Evolutionary conservation across 2,329 filamentous ascomycete species (phyloP), one percentile per base, ranked within the genome.

Genomic region (Fusarium brachygibbosum): DNA sequence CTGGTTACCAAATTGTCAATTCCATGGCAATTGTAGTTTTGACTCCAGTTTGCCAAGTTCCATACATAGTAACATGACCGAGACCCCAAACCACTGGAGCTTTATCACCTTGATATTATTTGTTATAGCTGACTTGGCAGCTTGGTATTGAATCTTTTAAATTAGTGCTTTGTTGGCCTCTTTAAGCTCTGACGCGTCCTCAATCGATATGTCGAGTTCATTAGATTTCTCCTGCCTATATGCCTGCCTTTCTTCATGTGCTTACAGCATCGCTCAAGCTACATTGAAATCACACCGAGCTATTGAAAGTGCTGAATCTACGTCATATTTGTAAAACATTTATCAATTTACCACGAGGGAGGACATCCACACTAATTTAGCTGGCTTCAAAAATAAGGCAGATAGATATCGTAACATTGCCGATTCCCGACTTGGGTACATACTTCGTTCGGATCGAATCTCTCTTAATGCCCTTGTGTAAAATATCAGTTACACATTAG

Each of bases 1-100:
- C 41, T 19, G 17, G 40, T 41, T 32, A 11, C 40, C 16, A 40
- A 38, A 34, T 21, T 16, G 25, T 29, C 28, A 11, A 31, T 38
- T 16, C 42, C 16, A 45, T 45, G 25, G 12, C 17, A 44, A 28
- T 32, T 16, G 29, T 31, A 9, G 34, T 19, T 21, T 31, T n/a
- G 35, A 28, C 29, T 40, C 66, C 41, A 50, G 29, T 46, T 40
- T 53, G 35, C 49, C 49, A 54, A 64, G 53, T 38, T 42, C 34
- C 17, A 12, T 35, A 28, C 29, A 14, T 38, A 44, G 38, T 45
- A 46, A n/a, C 28, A 35, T 34, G 29, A 35, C 61, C 40, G 29
- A 56, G 55, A 19, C 58, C 23, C n/a, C 25, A 40, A 12, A 45
- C 19, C 21, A 16, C 19, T 21, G 42, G 48, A 38, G 23, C 52